Base-by-base conservation (phyloP, 306 rosid species). In the Oemleria cerasiformis region DNA sequence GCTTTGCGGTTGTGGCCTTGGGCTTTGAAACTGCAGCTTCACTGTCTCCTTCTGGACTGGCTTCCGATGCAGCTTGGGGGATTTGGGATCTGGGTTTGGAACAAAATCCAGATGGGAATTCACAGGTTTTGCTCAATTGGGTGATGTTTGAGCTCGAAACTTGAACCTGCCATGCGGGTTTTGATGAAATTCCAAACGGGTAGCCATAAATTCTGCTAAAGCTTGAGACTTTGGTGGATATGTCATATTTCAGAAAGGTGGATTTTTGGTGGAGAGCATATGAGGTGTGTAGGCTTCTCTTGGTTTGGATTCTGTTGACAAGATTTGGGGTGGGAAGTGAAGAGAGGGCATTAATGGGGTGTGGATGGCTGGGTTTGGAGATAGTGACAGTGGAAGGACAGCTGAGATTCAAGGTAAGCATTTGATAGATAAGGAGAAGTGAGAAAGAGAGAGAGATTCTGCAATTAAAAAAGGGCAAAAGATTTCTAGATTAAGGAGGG, bases 341-440 rank as follows among this genome's bases (percentile, higher is more conserved):
- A 59, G 67, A 71, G 15, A 86, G 66, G 30, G 59, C 45, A 74
- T 83, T 79, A 19, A 72, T 73, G 78, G 76, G 63, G 73, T 13
- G 68, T 12, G 58, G 80, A 74, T 48, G 79, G 45, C 42, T 65
- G 71, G 83, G 80, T 82, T 81, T 81, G 67, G 70, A 64, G 85
- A 80, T 60, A 82, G 77, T 21, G 85, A 84, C 69, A 9, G 88
- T 11, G 72, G 96, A 55, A 8, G 85, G 80, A 62, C 48, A 68
- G 57, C 34, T 65, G 73, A 73, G 76, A 80, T 81, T 86, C 36
- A 81, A 70, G 70, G 93, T 57, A 12, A 82, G 72, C 97, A 92
- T 92, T 71, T 73, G 72, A 25, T 49, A 55, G 60, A 43, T 53
- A 21, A 71, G 30, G 68, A 21, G 30, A 14, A 19, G 47, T 30